Percentiles rank a stretch among this genome's conserved stretches.
Evolutionary conservation across 352 stramenopile genomes (phyloP).

Genomic region (Globisporangium splendens): DNA sequence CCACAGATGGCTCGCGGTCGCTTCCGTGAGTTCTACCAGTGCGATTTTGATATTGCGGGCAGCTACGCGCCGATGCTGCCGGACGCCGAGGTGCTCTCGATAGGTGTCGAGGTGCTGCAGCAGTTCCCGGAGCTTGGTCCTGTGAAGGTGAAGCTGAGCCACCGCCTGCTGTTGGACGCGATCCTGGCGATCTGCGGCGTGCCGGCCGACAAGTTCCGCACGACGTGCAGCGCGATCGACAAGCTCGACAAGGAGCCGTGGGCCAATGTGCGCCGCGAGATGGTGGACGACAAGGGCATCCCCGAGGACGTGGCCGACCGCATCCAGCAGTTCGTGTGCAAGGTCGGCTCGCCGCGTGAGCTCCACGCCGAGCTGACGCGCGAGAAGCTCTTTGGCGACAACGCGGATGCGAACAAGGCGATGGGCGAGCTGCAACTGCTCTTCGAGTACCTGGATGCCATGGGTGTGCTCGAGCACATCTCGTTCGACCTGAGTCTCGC

Average conservation of each 20-base stretch:
- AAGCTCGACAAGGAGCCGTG: constrained; percentile 99
- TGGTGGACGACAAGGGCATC: constrained; percentile 98
- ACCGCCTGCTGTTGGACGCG: constrained; percentile 95
- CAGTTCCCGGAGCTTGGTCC: constrained; percentile 81
- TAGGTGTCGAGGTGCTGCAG: constrained; percentile 91
- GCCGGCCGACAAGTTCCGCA: constrained; percentile 95
- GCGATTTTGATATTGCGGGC: constrained; percentile 98
- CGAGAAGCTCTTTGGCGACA: constrained; percentile 90
- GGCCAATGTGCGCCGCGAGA: constrained; percentile 87
- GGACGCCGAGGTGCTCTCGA: constrained; percentile 95
- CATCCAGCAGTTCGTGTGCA: constrained; percentile 94
- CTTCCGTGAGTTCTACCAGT: constrained; percentile 99
- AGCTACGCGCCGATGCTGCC: constrained; percentile 94
- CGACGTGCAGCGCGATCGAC: constrained; percentile 98
- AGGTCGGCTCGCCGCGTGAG: constrained; percentile 83
- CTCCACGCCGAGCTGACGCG: constrained; percentile 73
- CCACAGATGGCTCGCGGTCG: constrained; percentile 91
- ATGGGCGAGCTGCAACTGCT: constrained; percentile 93
- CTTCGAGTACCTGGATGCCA: constrained; percentile 97
- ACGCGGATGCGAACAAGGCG: constrained; percentile 77
- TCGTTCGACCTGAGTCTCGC: constrained; percentile 97
- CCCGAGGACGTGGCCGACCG: constrained; percentile 86
- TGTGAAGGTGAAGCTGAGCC: constrained; percentile 98
- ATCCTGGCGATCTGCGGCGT: constrained; percentile 98
- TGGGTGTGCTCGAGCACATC: constrained; percentile 93